Evolutionary conservation across 768 basidiomycete species (phyloP).

Genomic region (Hygrocybe coccinea): DNA sequence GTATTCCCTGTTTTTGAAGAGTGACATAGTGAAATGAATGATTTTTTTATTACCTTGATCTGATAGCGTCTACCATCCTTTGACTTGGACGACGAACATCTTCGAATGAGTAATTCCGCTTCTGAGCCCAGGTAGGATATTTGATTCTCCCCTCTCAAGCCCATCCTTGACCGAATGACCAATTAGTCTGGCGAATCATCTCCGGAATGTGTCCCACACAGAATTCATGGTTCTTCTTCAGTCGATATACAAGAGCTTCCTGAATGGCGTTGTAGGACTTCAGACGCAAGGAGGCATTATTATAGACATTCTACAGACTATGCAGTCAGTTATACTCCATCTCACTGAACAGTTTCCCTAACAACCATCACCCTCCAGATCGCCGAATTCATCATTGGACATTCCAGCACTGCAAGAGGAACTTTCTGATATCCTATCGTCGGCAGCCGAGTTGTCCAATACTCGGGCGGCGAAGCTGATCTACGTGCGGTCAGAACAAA

Average conservation of each 20-base stretch:
- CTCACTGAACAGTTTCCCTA: neutral
- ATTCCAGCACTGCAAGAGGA: constrained; percentile 55
- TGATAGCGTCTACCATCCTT: constrained; percentile 43
- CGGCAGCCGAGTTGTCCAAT: constrained; percentile 82
- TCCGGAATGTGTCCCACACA: constrained; percentile 63
- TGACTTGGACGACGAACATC: constrained; percentile 41
- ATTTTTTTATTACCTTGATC: constrained; percentile 1
- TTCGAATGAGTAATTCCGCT: neutral
- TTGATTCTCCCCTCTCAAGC: constrained; percentile 2
- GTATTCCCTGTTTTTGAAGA: constrained; percentile 21
- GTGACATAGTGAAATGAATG: neutral
- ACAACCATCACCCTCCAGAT: constrained; percentile 26
- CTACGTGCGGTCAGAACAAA: constrained; percentile 69
- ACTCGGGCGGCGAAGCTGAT: constrained; percentile 77
- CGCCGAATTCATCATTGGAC: constrained; percentile 33
- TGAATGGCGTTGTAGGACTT: constrained; percentile 64
- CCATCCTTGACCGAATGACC: neutral
- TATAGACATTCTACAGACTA: constrained; percentile 50
- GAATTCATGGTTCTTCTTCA: constrained; percentile 64
- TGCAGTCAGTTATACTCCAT: constrained; percentile 26
- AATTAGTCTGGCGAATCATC: constrained; percentile 44
- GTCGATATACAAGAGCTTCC: constrained; percentile 53
- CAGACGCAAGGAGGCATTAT: constrained; percentile 57
- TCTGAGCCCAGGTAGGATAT: neutral
- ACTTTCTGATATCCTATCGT: constrained; percentile 68